Conservation (phyloP, 2,329 filamentous ascomycete genomes). For the Stachybotrys echinatus region DNA sequence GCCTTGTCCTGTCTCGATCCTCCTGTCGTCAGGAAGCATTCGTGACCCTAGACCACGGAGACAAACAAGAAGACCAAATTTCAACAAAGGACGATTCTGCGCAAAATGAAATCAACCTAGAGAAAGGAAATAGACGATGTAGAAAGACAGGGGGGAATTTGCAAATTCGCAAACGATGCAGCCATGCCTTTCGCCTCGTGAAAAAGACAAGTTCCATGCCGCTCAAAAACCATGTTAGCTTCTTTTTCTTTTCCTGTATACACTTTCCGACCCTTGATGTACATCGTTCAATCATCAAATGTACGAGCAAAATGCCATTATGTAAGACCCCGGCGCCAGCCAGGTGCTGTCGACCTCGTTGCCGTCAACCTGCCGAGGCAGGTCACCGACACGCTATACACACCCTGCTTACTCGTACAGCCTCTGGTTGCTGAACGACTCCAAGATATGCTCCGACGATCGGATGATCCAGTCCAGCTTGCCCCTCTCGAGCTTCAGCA, state of each 20-base stretch:
- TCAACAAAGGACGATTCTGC: too few relatives aligned
- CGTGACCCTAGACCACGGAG: too few relatives aligned
- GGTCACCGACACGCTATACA: too few relatives aligned
- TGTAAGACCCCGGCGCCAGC: neutral
- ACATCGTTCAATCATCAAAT: slow-evolving; percentile 7
- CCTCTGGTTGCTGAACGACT: slow-evolving; percentile 20
- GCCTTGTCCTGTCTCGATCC: neutral
- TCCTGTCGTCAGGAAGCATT: too few relatives aligned
- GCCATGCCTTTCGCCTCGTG: too few relatives aligned
- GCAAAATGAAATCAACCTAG: too few relatives aligned
- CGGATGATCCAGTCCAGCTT: slow-evolving; percentile 34
- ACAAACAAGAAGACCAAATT: too few relatives aligned
- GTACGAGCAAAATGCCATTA: neutral
- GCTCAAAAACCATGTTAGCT: neutral
- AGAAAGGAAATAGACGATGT: too few relatives aligned
- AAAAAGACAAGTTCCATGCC: neutral
- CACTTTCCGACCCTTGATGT: slow-evolving; percentile 2
- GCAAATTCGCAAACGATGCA: too few relatives aligned
- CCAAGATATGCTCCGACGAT: slow-evolving; percentile 29
- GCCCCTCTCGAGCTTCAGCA: slow-evolving; percentile 28
- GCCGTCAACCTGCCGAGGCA: too few relatives aligned
- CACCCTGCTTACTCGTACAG: slow-evolving; percentile 20
- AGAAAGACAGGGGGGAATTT: too few relatives aligned
- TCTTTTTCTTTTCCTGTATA: neutral
- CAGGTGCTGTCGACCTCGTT: neutral